phyloP scores from a whole-genome alignment of 202 grass and related monocot genomes.

The Setaria viridis region DNA sequence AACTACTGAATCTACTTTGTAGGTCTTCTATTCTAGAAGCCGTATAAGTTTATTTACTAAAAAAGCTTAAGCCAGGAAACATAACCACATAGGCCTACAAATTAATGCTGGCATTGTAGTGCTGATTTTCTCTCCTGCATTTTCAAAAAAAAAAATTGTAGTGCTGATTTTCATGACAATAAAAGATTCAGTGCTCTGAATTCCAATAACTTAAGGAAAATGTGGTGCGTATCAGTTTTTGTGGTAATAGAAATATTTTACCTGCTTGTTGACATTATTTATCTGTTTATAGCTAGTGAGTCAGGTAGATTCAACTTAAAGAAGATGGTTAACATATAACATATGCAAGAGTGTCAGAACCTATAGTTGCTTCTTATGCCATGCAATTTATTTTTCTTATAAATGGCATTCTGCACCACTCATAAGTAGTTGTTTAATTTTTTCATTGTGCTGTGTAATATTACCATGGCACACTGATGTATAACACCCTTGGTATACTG shows the following conservation, averaged over 20 bases:
- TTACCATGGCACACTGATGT: neutral
- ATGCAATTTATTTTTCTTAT: neutral
- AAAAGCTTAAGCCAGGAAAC: neutral
- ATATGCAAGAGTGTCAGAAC: neutral
- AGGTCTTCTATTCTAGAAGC: neutral
- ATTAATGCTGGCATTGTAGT: neutral
- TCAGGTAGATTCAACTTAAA: neutral
- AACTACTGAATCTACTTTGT: neutral
- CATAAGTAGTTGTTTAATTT: no score
- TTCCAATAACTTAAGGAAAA: conserved; percentile 30
- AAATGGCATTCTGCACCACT: neutral
- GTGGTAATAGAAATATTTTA: neutral
- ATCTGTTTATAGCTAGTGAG: conserved; percentile 8
- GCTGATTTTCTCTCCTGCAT: neutral
- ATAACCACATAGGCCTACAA: neutral
- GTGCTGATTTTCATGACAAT: neutral
- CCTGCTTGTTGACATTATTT: conserved; percentile 10
- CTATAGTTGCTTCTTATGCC: neutral
- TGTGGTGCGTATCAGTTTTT: neutral
- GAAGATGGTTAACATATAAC: neutral
- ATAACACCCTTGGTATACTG: neutral
- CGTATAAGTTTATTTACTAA: neutral
- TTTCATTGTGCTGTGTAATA: neutral
- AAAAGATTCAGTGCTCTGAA: conserved; percentile 12
- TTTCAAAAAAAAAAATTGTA: neutral